Conservation (phyloP, 1,284 basidiomycete species). For the Trichosporon sp. region DNA sequence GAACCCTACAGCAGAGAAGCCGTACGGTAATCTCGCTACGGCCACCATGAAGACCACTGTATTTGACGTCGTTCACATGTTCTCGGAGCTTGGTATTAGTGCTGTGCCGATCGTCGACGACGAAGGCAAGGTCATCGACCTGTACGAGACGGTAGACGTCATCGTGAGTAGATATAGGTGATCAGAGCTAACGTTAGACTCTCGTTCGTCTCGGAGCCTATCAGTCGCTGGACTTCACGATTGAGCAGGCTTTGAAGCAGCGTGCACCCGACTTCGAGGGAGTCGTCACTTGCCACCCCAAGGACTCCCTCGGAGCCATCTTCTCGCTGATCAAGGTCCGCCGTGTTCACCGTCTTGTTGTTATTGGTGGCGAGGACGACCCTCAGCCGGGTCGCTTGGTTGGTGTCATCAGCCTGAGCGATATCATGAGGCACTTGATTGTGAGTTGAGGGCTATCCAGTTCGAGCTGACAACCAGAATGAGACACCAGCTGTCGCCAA, state of each 20-base stretch:
- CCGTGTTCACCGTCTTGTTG: slow-evolving; percentile 86
- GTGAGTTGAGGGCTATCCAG: slow-evolving; percentile 23
- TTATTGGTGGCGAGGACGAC: slow-evolving; percentile 59
- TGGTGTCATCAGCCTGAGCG: slow-evolving; percentile 84
- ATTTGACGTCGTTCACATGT: slow-evolving; percentile 98
- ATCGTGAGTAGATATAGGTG: slow-evolving; percentile 62
- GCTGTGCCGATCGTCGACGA: slow-evolving; percentile 95
- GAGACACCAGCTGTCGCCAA: neutral
- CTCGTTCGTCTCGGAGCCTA: slow-evolving; percentile 92
- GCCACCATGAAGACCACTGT: slow-evolving; percentile 89
- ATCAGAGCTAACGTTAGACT: slow-evolving; percentile 55
- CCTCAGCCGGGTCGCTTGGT: slow-evolving; percentile 61
- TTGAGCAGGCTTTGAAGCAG: slow-evolving; percentile 85
- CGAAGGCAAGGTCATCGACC: slow-evolving; percentile 86
- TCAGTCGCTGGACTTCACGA: slow-evolving; percentile 89
- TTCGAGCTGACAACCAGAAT: neutral
- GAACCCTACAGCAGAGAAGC: slow-evolving; percentile 49
- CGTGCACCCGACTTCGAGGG: slow-evolving; percentile 90
- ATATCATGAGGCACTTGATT: slow-evolving; percentile 81
- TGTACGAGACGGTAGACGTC: slow-evolving; percentile 99
- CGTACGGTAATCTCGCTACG: slow-evolving; percentile 84
- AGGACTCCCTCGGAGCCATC: slow-evolving; percentile 87
- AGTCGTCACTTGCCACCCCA: slow-evolving; percentile 89
- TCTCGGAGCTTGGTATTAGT: slow-evolving; percentile 89
- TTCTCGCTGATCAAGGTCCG: slow-evolving; percentile 88